Conservation (phyloP, 2,329 filamentous ascomycete species). For the Microsporum audouinii region DNA sequence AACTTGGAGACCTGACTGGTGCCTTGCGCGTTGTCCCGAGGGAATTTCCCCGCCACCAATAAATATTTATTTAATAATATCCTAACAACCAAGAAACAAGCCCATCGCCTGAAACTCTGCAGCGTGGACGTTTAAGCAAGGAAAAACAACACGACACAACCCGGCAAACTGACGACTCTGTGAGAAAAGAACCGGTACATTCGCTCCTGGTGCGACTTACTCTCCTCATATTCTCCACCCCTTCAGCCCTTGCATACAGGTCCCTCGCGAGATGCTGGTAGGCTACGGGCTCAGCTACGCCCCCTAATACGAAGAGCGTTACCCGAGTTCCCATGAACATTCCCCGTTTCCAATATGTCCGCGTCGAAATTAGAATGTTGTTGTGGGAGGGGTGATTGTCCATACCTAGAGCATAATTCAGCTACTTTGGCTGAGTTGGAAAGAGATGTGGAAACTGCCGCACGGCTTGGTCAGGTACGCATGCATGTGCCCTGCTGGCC, state of each 20-base stretch:
- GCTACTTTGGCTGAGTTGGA: slow-evolving; percentile 68
- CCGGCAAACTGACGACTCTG: neutral
- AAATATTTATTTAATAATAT: neutral
- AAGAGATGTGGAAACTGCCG: slow-evolving; percentile 75
- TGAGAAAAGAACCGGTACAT: neutral
- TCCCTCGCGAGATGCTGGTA: neutral
- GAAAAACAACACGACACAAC: neutral
- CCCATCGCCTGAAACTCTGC: neutral
- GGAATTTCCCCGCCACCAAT: neutral
- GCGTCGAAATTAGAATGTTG: slow-evolving; percentile 50
- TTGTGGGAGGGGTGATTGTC: slow-evolving; percentile 70
- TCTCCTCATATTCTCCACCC: neutral
- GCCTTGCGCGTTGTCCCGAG: neutral
- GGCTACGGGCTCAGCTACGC: neutral
- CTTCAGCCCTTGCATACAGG: neutral
- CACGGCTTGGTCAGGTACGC: slow-evolving; percentile 76
- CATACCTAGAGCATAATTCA: slow-evolving; percentile 70
- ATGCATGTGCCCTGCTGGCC: neutral
- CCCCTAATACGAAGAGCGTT: neutral
- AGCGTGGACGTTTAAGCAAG: neutral
- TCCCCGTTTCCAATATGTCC: slow-evolving; percentile 4
- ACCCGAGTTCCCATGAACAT: neutral
- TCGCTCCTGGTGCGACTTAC: neutral
- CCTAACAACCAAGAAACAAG: neutral
- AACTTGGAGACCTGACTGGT: neutral